Evolutionary conservation across 2,329 filamentous ascomycete genomes (phyloP).

Genomic region (Penicillium brasilianum): DNA sequence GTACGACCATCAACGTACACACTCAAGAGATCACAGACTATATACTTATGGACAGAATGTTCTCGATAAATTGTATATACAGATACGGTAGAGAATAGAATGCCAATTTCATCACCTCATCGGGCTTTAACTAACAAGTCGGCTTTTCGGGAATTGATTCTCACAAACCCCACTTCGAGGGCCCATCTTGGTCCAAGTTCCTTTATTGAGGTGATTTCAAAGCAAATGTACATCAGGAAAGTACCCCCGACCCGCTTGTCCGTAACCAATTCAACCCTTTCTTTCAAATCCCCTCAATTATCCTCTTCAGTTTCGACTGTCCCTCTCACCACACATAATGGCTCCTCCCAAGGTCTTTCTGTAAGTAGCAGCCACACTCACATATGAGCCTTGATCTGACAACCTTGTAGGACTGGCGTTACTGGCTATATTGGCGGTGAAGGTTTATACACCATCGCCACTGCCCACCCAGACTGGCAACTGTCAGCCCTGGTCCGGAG

Average conservation of each 20-base stretch:
- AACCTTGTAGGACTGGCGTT: constrained; percentile 51
- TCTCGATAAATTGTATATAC: not conserved
- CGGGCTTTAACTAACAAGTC: not conserved
- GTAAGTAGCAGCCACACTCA: constrained; percentile 28
- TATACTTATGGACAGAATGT: not conserved
- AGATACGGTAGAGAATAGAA: not conserved
- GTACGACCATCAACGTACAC: not conserved
- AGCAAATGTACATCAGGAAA: not conserved
- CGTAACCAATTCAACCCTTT: not conserved
- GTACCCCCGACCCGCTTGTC: not conserved
- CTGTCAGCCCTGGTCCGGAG: constrained; percentile 52
- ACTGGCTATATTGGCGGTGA: constrained; percentile 62
- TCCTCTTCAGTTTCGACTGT: not conserved
- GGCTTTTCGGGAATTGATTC: not conserved
- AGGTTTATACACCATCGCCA: constrained; percentile 52
- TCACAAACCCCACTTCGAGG: not conserved
- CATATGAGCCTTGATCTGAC: constrained; percentile 22
- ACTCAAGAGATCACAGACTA: not conserved
- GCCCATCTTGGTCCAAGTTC: not conserved
- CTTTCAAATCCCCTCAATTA: not conserved
- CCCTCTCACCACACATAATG: constrained; percentile 26
- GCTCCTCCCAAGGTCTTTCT: constrained; percentile 41
- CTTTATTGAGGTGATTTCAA: not conserved
- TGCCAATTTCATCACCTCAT: not conserved
- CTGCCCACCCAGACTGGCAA: constrained; percentile 55